Conservation (phyloP, 805 yeast genomes). For the Saitoella complicata region DNA sequence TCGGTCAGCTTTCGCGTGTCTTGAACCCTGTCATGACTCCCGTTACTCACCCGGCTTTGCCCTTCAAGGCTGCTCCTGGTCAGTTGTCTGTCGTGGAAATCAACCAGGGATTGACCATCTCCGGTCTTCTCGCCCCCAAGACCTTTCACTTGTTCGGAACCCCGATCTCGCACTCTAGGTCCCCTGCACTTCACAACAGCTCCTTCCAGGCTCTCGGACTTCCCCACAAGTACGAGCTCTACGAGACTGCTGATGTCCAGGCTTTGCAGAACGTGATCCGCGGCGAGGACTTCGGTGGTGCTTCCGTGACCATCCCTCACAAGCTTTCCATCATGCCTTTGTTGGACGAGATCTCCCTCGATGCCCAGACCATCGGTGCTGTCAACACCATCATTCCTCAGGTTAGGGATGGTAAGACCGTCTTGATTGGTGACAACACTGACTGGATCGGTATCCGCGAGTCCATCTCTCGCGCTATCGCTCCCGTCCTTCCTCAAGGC, state of each 20-base stretch:
- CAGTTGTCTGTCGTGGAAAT: conserved; percentile 53
- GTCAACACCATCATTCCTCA: conserved; percentile 65
- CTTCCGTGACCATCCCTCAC: conserved; percentile 86
- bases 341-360: conserved; percentile 48
- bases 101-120: conserved; percentile 35
- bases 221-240: conserved; percentile 46
- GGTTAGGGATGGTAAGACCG: conserved; percentile 15
- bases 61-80: conserved; percentile 65
- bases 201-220: conserved; percentile 60
- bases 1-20: conserved; percentile 67
- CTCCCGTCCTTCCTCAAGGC: conserved; percentile 54
- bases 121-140: conserved; percentile 48
- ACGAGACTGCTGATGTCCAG: conserved; percentile 37
- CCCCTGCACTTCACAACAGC: conserved; percentile 74
- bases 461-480: conserved; percentile 32
- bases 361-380: conserved; percentile 79
- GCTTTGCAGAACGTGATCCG: conserved; percentile 25
- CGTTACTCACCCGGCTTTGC: conserved; percentile 54
- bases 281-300: conserved; percentile 57
- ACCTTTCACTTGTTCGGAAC: conserved; percentile 19
- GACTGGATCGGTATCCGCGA: conserved; percentile 84
- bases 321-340: conserved; percentile 64
- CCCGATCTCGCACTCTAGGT: conserved; percentile 51
- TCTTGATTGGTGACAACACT: conserved; percentile 61
- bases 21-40: conserved; percentile 68